These are phyloP conservation scores for Bremia lactucae DNA, from an alignment of 352 stramenopile genomes.

Conservation along the genomic window DNA sequence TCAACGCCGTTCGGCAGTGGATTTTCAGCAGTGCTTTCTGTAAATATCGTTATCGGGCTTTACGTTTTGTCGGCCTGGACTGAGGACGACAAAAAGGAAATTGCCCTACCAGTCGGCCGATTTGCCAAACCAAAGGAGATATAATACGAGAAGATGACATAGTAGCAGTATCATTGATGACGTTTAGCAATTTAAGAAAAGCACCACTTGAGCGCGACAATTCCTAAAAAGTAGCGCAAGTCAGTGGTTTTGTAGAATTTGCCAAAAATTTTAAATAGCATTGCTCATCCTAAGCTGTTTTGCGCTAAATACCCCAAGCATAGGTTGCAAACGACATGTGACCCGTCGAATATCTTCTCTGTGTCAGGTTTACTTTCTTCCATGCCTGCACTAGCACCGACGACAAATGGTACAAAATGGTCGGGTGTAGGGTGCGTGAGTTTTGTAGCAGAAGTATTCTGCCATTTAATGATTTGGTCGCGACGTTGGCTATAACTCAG, in stretches of 20 bases:
- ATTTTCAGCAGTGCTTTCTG: constrained; percentile 52
- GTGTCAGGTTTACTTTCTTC: constrained; percentile 26
- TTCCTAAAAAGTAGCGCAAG: too few species aligned
- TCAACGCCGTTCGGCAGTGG: constrained; percentile 28
- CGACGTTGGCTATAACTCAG: constrained; percentile 15
- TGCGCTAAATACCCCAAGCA: constrained; percentile 26
- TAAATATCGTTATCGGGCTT: constrained; percentile 67
- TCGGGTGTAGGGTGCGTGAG: constrained; percentile 37
- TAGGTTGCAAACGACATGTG: constrained; percentile 35
- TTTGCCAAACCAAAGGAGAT: constrained; percentile 45
- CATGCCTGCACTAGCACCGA: constrained; percentile 36
- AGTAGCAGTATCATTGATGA: neutral
- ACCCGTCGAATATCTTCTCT: constrained; percentile 26
- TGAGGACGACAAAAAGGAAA: constrained; percentile 45
- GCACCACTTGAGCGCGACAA: too few species aligned
- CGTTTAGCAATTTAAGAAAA: too few species aligned
- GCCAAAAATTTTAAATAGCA: neutral
- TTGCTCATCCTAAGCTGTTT: constrained; percentile 9
- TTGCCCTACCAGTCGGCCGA: constrained; percentile 40
- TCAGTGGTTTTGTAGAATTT: too few species aligned
- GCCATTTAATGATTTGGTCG: constrained; percentile 31
- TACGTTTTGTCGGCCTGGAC: constrained; percentile 69
- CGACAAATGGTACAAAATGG: constrained; percentile 44
- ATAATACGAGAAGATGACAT: constrained; percentile 9
- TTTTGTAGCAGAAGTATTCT: constrained; percentile 18